Evolutionary conservation across 495 filamentous ascomycete species (phyloP).

Genomic region (Lindgomyces ingoldianus): DNA sequence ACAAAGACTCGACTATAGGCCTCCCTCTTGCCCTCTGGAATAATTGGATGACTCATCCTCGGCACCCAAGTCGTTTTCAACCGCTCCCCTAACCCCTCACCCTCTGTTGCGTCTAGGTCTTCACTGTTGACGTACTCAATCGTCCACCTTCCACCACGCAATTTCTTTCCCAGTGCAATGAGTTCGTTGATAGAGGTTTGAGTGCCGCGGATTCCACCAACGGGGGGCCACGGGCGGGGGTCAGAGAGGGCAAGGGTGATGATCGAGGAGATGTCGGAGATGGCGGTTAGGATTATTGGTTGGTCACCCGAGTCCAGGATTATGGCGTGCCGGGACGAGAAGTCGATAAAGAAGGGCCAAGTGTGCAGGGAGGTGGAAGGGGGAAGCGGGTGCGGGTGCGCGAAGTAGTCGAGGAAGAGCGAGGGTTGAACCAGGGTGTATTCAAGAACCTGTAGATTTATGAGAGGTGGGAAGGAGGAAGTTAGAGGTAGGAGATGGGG

Average conservation of each 20-base stretch:
- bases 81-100: constrained; percentile 1
- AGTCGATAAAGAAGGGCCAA: constrained; percentile 32
- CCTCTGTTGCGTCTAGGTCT: too few species aligned
- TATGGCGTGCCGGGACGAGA: constrained; percentile 19
- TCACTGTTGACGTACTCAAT: constrained; percentile 15
- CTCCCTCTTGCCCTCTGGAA: constrained; percentile 17
- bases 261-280: constrained; percentile 18
- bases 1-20: constrained; percentile 16
- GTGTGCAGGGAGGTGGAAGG: constrained; percentile 2
- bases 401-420: constrained; percentile 36
- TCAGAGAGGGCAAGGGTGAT: constrained; percentile 22
- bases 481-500: too few species aligned
- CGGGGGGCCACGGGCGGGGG: constrained; percentile 10
- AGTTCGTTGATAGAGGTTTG: constrained; percentile 15
- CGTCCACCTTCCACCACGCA: constrained; percentile 19
- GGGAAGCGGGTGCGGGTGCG: constrained; percentile 24
- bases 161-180: constrained; percentile 14
- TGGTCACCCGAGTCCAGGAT: constrained; percentile 21
- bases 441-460: constrained; percentile 14
- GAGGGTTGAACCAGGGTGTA: constrained; percentile 34
- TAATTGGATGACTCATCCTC: constrained; percentile 23
- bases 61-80: constrained; percentile 29
- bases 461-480: too few species aligned
- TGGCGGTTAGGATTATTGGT: constrained; percentile 26
- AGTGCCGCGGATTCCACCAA: constrained; percentile 26